phyloP scores from a whole-genome alignment of 108 stramenopile genomes.

The Nitzschia sp. region DNA sequence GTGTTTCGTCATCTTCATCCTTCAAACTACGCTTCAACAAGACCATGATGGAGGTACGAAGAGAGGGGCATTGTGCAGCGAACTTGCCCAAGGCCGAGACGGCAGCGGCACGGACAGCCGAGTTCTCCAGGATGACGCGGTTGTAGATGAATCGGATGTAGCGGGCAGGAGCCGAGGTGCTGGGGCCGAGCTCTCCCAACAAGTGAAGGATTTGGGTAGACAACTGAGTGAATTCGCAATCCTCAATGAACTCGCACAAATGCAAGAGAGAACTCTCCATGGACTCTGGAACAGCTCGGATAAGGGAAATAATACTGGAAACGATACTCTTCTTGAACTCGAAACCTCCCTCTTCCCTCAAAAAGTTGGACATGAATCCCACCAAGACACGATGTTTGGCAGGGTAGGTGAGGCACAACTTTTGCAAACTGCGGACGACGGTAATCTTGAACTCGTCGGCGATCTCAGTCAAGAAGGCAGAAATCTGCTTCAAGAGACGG shows the following conservation, averaged over 20 bases:
- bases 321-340: constrained; percentile 94
- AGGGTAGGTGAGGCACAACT: constrained; percentile 90
- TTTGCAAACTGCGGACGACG: constrained; percentile 83
- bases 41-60: constrained; percentile 74
- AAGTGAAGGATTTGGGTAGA: constrained; percentile 86
- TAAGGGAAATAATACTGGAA: constrained; percentile 81
- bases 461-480: constrained; percentile 96
- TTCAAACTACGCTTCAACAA: constrained; percentile 75
- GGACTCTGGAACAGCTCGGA: constrained; percentile 82
- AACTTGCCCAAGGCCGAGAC: constrained; percentile 87
- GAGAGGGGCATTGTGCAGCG: constrained; percentile 80
- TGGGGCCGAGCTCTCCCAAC: constrained; percentile 85
- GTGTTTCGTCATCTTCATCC: constrained; percentile 95
- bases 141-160: constrained; percentile 98
- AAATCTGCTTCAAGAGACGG: constrained; percentile 96
- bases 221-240: constrained; percentile 93
- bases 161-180: constrained; percentile 78
- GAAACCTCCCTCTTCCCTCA: constrained; percentile 93
- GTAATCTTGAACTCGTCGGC: constrained; percentile 99
- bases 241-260: constrained; percentile 98
- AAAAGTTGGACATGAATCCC: constrained; percentile 88
- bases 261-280: constrained; percentile 86
- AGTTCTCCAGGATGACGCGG: constrained; percentile 94
- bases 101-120: constrained; percentile 91
- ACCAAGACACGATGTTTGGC: constrained; percentile 89